Percentiles rank a stretch among this genome's conserved stretches.
Conservation (phyloP, 2,329 filamentous ascomycete species). For the Cladobotryum mycophilum region DNA sequence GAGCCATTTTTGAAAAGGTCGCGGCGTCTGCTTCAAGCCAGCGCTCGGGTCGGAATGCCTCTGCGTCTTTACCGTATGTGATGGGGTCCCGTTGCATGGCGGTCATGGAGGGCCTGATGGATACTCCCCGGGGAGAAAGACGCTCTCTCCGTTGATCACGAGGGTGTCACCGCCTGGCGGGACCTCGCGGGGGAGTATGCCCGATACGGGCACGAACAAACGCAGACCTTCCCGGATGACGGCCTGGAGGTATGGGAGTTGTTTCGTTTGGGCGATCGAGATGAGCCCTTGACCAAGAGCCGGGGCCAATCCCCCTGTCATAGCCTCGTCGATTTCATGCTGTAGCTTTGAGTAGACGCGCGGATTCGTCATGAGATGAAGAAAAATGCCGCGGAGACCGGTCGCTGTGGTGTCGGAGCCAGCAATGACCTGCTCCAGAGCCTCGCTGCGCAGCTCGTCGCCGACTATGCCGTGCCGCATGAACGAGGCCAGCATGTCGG, state of each 20-base stretch:
- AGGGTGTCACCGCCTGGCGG: slow-evolving; percentile 18
- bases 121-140: slow-evolving; percentile 26
- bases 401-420: slow-evolving; percentile 47
- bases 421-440: slow-evolving; percentile 31
- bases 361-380: slow-evolving; percentile 46
- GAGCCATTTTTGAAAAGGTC: slow-evolving; percentile 25
- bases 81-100: slow-evolving; percentile 25
- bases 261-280: slow-evolving; percentile 28
- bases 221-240: slow-evolving; percentile 39
- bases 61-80: slow-evolving; percentile 29
- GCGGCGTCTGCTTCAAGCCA: slow-evolving; percentile 31
- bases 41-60: slow-evolving; percentile 28
- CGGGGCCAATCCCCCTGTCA: slow-evolving; percentile 33
- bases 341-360: slow-evolving; percentile 40
- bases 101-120: slow-evolving; percentile 25
- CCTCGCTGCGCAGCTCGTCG: slow-evolving; percentile 28
- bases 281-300: slow-evolving; percentile 36
- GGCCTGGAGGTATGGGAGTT: slow-evolving; percentile 38
- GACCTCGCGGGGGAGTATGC: slow-evolving; percentile 21
- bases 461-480: slow-evolving; percentile 31
- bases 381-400: slow-evolving; percentile 39
- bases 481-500: slow-evolving; percentile 37
- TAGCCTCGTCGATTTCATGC: slow-evolving; percentile 41
- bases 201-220: slow-evolving; percentile 22
- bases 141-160: slow-evolving; percentile 34